Evolutionary conservation across 1,284 basidiomycete species (phyloP), one percentile per base, ranked within the genome.

Genomic region (Mycena citricolor): DNA sequence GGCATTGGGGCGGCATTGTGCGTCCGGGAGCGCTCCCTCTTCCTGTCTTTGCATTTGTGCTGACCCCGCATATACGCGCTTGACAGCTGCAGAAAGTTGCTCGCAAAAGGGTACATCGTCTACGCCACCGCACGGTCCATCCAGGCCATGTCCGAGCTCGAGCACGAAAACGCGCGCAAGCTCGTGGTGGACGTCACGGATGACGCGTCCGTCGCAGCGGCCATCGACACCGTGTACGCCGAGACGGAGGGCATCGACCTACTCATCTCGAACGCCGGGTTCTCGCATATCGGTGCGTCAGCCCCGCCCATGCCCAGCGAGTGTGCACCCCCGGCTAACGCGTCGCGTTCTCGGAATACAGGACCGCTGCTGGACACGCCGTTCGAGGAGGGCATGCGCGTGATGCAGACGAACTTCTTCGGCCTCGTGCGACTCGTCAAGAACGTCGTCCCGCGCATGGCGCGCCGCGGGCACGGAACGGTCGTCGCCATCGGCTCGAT

Each of bases 401-500:
- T 69, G 2, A 83, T 83, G 54, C 76, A 87, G 37, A 70, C 76
- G 4, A 90, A 90, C 54, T 74, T 77, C 2, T 82, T 81, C 56
- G 71, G 77, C 4, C 67, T 81, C 22, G 60, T 89, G 24, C 75
- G 82, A 5, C 60, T 85, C 28, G 71, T 77, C 13, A 79, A 80
- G 51, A 73, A 76, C 2, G 82, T 86, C 11, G 70, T 82, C 11
- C 83, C 83, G 0, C 69, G 77, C 54, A 90, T 90, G 87, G 79
- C 81, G 4, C 57, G 73, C 38, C 71, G 70, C 23, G 68, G 67
- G 39, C 67, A 66, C 16, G 87, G 88, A 2, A 61, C 77, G 8
- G 79, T 90, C 42, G 73, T 90, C 39, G 89, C 87, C 57, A 76
- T 89, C 16, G 83, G 87, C 10, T 86, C 83, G 1, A 64, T 86